Base-by-base conservation (phyloP, 1,139 yeast species). In the Yamadazyma diospyri region DNA sequence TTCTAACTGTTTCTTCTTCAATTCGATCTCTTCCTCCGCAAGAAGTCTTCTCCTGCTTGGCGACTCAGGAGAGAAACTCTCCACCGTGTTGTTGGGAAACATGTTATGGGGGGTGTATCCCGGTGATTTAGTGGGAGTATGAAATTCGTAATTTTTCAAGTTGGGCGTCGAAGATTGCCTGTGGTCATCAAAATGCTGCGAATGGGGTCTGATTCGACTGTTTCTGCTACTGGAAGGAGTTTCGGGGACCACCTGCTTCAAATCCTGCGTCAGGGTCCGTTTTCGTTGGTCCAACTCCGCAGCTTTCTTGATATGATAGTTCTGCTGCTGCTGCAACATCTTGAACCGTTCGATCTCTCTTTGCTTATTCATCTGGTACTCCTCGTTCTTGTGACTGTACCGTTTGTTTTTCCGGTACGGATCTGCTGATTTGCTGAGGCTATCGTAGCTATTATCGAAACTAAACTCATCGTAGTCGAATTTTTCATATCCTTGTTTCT, bases 1-100 rank as follows among this genome's bases (percentile, higher is more conserved):
- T 42, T 69, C 73, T 30, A 68, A 55, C 40, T 63, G 69, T 16
- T 60, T 65, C 37, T 65, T 53, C 40, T 62, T 64, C 25, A 48
- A 46, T 6, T 57, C 50, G 27, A 53, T 50, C 16, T 56, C 48
- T 21, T 37, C 42, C 13, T 41, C 43, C 12, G 26, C 12, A 13
- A 18, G 10, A 22, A 17, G 15, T 21, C 24, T 30, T 26, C 31
- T 36, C 19, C 34, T 32, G 27, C 32, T 40, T 8, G 59, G 57
- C 0, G 60, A 48, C 25, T 55, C 61, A 1, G 61, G 61, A 0
- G 59, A 48, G 32, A 50, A 48, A 26, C 53, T 50, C 29, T 57
- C 64, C 13, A 51, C 47, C 0, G 63, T 54, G 29, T 53, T 50
- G 35, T 55, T 56, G n/a, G 41, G 46, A 34, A 49, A 53, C 29